Conservation (phyloP, 2,329 filamentous ascomycete species). For the Monosporascus sp. region DNA sequence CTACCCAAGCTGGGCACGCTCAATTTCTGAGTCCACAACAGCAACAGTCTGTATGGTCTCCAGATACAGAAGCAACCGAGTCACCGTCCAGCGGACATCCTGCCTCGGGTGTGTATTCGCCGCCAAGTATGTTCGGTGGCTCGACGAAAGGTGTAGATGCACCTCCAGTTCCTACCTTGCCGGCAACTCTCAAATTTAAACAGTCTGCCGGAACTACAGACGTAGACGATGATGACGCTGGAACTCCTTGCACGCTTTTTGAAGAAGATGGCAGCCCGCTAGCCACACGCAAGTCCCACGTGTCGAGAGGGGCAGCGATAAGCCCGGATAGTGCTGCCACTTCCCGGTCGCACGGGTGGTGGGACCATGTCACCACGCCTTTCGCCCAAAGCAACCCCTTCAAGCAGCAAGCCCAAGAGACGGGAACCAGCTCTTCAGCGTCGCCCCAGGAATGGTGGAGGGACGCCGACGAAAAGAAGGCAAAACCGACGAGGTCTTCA, state of each 20-base stretch:
- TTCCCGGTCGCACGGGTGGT: conserved; percentile 62
- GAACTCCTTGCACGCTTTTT: conserved; percentile 61
- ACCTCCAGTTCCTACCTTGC: conserved; percentile 58
- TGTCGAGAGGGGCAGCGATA: conserved; percentile 31
- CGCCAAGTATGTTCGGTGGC: conserved; percentile 36
- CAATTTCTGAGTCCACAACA: conserved; percentile 28
- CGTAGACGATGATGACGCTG: conserved; percentile 42
- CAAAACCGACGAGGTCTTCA: conserved; percentile 3
- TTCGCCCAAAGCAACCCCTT: conserved; percentile 48
- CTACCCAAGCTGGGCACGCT: conserved; percentile 13
- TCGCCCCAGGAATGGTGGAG: conserved; percentile 23
- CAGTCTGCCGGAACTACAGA: conserved; percentile 26
- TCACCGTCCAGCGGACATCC: conserved; percentile 37
- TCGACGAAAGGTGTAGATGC: conserved; percentile 27
- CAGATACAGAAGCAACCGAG: conserved; percentile 51
- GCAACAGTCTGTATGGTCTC: conserved; percentile 53
- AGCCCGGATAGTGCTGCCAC: conserved; percentile 47
- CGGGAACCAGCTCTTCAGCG: conserved; percentile 3
- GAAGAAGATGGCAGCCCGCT: conserved; percentile 58
- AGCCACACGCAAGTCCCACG: conserved; percentile 33
- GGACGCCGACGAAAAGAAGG: conserved; percentile 20
- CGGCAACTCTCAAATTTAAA: conserved; percentile 36
- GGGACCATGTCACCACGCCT: conserved; percentile 70
- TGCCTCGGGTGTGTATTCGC: conserved; percentile 59
- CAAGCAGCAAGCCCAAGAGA: conserved; percentile 24